Evolutionary conservation across 208 protist genomes (phyloP), one percentile per base, ranked within the genome.

Genomic region (Trypanosoma grayi): DNA sequence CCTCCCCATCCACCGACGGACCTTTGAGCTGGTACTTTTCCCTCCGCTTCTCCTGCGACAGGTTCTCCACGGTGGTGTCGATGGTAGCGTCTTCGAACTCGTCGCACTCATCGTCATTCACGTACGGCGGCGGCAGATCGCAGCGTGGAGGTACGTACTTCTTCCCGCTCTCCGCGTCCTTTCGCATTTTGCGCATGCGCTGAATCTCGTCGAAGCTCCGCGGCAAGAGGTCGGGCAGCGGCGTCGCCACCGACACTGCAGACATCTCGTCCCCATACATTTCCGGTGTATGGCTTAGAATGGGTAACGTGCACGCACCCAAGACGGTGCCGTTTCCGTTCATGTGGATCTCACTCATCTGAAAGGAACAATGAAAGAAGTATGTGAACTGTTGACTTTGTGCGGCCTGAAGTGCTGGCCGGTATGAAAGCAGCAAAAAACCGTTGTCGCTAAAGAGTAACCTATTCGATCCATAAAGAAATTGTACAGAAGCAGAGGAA

Each of bases 11-110:
- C 22, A 87, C 53, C 31, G 45, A 64, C 11, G 85, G 85, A 24
- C 81, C 81, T 45, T 44, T 46, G 14, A 59, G 6, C 7, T 18
- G 4, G 36, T 40, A 56, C 28, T 60, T n/a, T 34, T 39, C 9
- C 4, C 27, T 41, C 40, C 34, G 37, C 30, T 39, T 50, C 36
- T 44, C 51, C 66, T 80, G 72, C 16, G 71, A 76, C 0, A 91
- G 47, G 64, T 79, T 73, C 25, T 79, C 55, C 16, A 81, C 46
- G 0, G 74, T 64, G 5, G 64, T 68, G 58, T 85, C 65, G 57
- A 87, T 91, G 33, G 80, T 87, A 50, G 78, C 74, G 57, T 91
- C 84, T 44, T 91, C 84, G 53, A 91, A 91, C 69, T 91, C 80
- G 56, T 91, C 84, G 64, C 77, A 85, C 67, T 91, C 80, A 39